Base-by-base conservation (phyloP, 2,329 filamentous ascomycete species). In the Aspergillus uvarum region DNA sequence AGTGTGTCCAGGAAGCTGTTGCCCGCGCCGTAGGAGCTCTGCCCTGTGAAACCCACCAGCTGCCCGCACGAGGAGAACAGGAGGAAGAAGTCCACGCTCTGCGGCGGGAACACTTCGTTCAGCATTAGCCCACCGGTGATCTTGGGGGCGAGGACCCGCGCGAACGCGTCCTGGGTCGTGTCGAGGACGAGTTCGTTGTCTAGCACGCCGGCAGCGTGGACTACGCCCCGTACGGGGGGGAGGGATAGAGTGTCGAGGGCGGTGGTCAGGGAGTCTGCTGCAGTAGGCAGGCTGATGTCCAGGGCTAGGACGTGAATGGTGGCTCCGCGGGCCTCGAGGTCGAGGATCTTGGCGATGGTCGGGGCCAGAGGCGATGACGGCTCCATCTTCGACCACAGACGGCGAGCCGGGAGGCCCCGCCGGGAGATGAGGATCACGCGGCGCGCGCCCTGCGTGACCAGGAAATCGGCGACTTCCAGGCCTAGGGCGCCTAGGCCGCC, bases 401-500 rank as follows among this genome's bases (percentile, higher is more conserved):
- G 66, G 4, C 77, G 72, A 10, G 69, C 67, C 2, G 77, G 78
- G 1, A 81, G 65, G 1, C 42, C 59, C 11, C 74, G 73, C 8
- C 79, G 74, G 1, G 77, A 80, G 4, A 77, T 38, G 1, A 80
- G 66, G 1, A 81, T 68, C 2, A 81, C 61, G n/a, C 78, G 70
- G 2, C 77, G 70, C 31, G 78, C 79, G 0, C 77, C 77, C n/a
- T 77, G 72, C 31, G 75, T 67, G 1, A 76, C 72, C 3, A 81
- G 63, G 57, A 74, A 79, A 12, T 70, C 64, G 6, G 74, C 71
- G 0, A 74, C 66, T 48, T 74, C 73, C 4, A 80, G 70, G 1
- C 78, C 79, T 2, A 81, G 70, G 11, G 70, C 72, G 1, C 78
- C 77, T 14, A 79, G 67, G 1, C 77, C 77, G 47, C 78, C 77